Percentiles rank a stretch among this genome's conserved stretches.
phyloP scores from a whole-genome alignment of 1,284 basidiomycete genomes.

The Vanrija sp. region DNA sequence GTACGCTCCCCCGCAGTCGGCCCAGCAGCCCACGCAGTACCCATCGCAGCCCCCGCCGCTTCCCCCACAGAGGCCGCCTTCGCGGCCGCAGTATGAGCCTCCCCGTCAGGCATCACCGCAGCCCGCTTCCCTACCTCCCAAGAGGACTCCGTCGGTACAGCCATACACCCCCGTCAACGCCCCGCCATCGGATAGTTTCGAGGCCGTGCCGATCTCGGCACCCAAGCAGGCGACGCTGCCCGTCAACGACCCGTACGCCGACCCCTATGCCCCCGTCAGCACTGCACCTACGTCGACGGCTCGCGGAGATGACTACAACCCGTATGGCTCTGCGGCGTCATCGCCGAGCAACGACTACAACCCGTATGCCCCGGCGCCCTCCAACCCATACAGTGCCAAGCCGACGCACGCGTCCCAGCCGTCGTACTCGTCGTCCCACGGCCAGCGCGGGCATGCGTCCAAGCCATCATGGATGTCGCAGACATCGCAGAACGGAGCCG shows the following conservation, averaged over 20 bases:
- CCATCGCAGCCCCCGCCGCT: no score
- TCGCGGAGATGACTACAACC: background rate
- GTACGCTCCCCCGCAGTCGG: background rate
- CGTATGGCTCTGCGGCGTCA: background rate
- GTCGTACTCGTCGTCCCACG: background rate
- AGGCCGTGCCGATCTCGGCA: no score
- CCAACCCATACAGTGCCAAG: background rate
- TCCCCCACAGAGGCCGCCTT: no score
- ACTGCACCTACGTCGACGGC: background rate
- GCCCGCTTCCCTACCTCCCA: no score
- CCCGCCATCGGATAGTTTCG: no score
- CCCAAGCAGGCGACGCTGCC: background rate
- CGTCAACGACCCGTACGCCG: background rate
- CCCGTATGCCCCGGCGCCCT: background rate
- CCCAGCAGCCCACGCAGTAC: background rate
- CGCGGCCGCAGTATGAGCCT: background rate
- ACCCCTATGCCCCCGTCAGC: conserved; percentile 4
- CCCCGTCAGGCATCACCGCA: background rate
- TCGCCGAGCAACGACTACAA: background rate
- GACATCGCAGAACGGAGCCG: background rate
- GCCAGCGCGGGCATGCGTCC: background rate
- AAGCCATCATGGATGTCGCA: no score
- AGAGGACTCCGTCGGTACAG: no score
- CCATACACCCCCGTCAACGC: no score
- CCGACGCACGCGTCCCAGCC: background rate